phyloP scores from a whole-genome alignment of 768 basidiomycete genomes.

The Suillus subaureus region DNA sequence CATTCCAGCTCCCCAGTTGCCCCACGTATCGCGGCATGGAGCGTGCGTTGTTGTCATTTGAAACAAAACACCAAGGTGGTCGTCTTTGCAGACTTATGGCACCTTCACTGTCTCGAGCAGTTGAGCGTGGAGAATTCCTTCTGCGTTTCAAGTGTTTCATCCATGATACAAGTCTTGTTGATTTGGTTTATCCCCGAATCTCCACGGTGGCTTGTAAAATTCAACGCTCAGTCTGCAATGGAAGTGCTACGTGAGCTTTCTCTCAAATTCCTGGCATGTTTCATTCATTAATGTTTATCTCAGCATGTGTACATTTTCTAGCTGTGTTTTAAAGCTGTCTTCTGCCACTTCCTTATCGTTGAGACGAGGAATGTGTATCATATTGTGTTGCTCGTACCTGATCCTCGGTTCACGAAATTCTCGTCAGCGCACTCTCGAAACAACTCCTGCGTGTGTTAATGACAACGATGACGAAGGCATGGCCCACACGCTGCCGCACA shows the following conservation, averaged over 20 bases:
- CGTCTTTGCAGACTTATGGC: constrained; percentile 18
- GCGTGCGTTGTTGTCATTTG: constrained; percentile 21
- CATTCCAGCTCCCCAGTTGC: not conserved
- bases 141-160: constrained; percentile 17
- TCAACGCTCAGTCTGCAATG: constrained; percentile 35
- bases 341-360: constrained; percentile 39
- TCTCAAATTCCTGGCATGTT: not conserved
- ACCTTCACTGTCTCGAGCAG: constrained; percentile 14
- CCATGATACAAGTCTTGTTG: constrained; percentile 16
- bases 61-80: not conserved
- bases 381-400: not conserved
- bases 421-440: constrained; percentile 17
- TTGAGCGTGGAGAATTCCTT: constrained; percentile 18
- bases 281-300: not conserved
- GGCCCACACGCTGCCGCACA: constrained; percentile 1
- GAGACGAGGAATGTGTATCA: constrained; percentile 40
- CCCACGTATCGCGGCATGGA: constrained; percentile 64
- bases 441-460: no score
- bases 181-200: constrained; percentile 38
- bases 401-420: not conserved
- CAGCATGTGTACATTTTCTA: constrained; percentile 43
- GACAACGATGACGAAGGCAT: not conserved
- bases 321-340: constrained; percentile 43
- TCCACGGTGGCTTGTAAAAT: constrained; percentile 38
- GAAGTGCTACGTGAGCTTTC: constrained; percentile 45